Percentiles rank a stretch among this genome's conserved stretches.
These are phyloP conservation scores for Colletotrichum magnum DNA, from an alignment of 2,329 filamentous ascomycete species.

Conservation along the genomic window DNA sequence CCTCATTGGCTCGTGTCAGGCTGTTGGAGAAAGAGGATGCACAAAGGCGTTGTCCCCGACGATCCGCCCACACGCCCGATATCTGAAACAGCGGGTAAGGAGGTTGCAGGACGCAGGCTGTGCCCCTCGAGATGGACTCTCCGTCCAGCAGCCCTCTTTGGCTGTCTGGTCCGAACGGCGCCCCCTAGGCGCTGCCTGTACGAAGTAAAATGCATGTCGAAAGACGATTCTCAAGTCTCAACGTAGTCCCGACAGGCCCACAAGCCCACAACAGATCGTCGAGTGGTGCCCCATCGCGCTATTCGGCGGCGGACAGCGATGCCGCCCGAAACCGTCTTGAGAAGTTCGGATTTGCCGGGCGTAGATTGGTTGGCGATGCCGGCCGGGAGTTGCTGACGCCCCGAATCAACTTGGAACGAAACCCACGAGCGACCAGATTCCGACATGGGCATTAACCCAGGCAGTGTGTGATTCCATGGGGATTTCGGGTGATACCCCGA, in stretches of 20 bases:
- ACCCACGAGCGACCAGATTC: constrained; percentile 1
- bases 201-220: constrained; percentile 20
- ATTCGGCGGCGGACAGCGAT: constrained; percentile 11
- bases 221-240: constrained; percentile 15
- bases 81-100: constrained; percentile 40
- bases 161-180: constrained; percentile 12
- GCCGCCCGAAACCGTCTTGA: constrained; percentile 15
- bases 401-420: constrained; percentile 5
- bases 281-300: constrained; percentile 20
- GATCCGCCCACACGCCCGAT: constrained; percentile 34
- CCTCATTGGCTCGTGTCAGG: constrained; percentile 20
- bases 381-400: constrained; percentile 14
- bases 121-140: constrained; percentile 24
- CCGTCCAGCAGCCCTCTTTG: constrained; percentile 8
- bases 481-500: background rate
- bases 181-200: constrained; percentile 12
- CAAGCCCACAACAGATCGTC: constrained; percentile 22
- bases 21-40: constrained; percentile 4
- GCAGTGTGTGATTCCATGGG: background rate
- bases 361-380: constrained; percentile 18
- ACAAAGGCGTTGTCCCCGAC: constrained; percentile 27
- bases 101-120: constrained; percentile 30
- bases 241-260: constrained; percentile 11
- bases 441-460: constrained; percentile 15
- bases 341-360: constrained; percentile 12